Percentiles rank a stretch among this genome's conserved stretches.
These are phyloP conservation scores for Ploettnerulaceae sp. DNA, from an alignment of 2,329 filamentous ascomycete genomes.

Conservation along the genomic window DNA sequence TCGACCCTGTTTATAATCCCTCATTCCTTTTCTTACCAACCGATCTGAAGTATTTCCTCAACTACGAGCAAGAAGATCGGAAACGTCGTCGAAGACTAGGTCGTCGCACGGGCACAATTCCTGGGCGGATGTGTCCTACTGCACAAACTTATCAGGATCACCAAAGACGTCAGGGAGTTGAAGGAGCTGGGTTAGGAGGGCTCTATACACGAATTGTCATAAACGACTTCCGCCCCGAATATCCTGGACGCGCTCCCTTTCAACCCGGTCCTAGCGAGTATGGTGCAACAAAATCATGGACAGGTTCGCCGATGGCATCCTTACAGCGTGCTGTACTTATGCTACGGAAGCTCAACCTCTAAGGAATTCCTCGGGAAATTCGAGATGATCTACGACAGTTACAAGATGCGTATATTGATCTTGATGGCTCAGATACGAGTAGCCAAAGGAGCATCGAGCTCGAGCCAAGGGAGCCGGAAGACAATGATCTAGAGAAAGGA, in stretches of 20 bases:
- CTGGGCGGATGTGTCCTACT: slow-evolving; percentile 21
- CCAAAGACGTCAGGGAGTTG: slow-evolving; percentile 18
- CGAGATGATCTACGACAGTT: slow-evolving; percentile 21
- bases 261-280: slow-evolving; percentile 16
- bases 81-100: slow-evolving; percentile 19
- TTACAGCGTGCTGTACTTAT: slow-evolving; percentile 22
- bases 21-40: slow-evolving; percentile 23
- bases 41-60: slow-evolving; percentile 21
- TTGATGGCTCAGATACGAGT: slow-evolving; percentile 20
- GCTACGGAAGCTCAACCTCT: slow-evolving; percentile 20
- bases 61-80: slow-evolving; percentile 20
- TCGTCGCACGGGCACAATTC: slow-evolving; percentile 19
- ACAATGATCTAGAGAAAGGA: slow-evolving; percentile 14
- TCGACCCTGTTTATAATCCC: slow-evolving; percentile 19
- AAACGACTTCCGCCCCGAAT: too few relatives aligned
- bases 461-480: slow-evolving; percentile 11
- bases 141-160: slow-evolving; percentile 24
- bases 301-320: slow-evolving; percentile 19
- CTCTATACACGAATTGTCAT: slow-evolving; percentile 20
- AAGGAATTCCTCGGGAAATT: slow-evolving; percentile 19
- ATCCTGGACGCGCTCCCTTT: slow-evolving; percentile 19
- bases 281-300: slow-evolving; percentile 19
- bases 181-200: slow-evolving; percentile 16
- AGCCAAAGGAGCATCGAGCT: slow-evolving; percentile 19
- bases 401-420: slow-evolving; percentile 23